Evolutionary conservation across 23 red algal species (phyloP).

Genomic region (Pyropia yezoensis): DNA sequence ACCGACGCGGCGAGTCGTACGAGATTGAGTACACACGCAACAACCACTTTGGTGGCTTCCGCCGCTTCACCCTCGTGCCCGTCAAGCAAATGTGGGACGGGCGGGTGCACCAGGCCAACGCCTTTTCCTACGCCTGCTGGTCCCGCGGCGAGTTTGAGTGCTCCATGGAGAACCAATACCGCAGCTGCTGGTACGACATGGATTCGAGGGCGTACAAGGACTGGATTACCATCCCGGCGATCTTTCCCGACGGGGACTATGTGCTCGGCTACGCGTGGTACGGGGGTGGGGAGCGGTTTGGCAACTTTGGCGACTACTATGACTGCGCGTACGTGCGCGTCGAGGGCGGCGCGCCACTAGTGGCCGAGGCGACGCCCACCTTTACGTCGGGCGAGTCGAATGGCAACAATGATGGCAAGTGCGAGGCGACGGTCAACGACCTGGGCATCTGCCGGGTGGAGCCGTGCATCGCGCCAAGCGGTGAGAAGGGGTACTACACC

Average conservation of each 20-base stretch:
- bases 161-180: constrained; percentile 11
- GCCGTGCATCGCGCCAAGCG: too few relatives aligned
- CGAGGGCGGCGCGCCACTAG: constrained; percentile 13
- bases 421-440: too few relatives aligned
- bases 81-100: constrained; percentile 14
- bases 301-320: constrained; percentile 56
- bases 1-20: constrained; percentile 10
- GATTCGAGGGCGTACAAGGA: constrained; percentile 2
- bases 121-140: constrained; percentile 11
- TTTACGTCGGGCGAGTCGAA: too few relatives aligned
- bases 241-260: constrained; percentile 50
- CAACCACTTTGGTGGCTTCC: constrained; percentile 48
- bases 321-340: constrained; percentile 40
- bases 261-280: constrained; percentile 69
- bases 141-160: constrained; percentile 11
- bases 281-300: constrained; percentile 23
- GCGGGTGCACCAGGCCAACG: too few relatives aligned
- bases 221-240: constrained; percentile 21
- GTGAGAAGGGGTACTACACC: too few relatives aligned
- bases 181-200: constrained; percentile 35
- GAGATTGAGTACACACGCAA: constrained; percentile 24
- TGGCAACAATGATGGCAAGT: too few relatives aligned
- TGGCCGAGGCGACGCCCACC: background rate
- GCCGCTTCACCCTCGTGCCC: constrained; percentile 30
- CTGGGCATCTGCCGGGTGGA: too few relatives aligned